These are phyloP conservation scores for Paecilomyces sp. DNA, from an alignment of 2,329 filamentous ascomycete genomes.

Conservation along the genomic window DNA sequence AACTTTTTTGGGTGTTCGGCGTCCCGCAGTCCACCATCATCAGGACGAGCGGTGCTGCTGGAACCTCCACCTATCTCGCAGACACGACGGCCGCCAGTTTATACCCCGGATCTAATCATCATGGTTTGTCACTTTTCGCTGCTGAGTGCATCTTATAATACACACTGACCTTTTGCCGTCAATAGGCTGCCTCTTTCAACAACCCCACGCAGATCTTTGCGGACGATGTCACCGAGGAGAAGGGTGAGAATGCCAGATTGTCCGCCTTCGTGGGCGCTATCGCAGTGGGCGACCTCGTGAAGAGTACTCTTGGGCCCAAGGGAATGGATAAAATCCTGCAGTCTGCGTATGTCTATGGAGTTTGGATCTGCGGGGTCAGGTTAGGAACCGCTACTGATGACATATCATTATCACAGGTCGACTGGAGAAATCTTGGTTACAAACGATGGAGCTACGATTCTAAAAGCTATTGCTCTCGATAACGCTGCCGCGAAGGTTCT, in stretches of 20 bases:
- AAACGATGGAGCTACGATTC: conserved; percentile 95
- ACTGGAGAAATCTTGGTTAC: conserved; percentile 98
- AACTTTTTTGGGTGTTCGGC: conserved; percentile 18
- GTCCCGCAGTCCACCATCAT: conserved; percentile 11
- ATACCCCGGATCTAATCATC: conserved; percentile 9
- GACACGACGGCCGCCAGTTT: background rate
- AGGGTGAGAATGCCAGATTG: conserved; percentile 97
- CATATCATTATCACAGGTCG: conserved; percentile 50
- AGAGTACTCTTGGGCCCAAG: conserved; percentile 94
- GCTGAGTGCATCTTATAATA: background rate
- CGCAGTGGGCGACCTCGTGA: conserved; percentile 92
- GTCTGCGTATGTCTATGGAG: conserved; percentile 63
- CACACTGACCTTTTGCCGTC: conserved; percentile 4
- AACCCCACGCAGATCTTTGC: conserved; percentile 98
- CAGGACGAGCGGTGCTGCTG: background rate
- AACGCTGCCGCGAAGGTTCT: conserved; percentile 97
- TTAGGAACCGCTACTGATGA: background rate
- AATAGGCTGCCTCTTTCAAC: conserved; percentile 32
- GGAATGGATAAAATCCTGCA: conserved; percentile 99
- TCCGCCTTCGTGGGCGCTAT: conserved; percentile 98
- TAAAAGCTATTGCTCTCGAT: conserved; percentile 96
- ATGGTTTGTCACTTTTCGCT: conserved; percentile 19
- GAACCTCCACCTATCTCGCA: background rate
- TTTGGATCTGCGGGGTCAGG: background rate
- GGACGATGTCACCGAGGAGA: conserved; percentile 94